Percentiles rank a stretch among this genome's conserved stretches.
These are phyloP conservation scores for Entophlyctis luteolus DNA, from an alignment of 192 early-diverging fungal genomes.

Conservation along the genomic window DNA sequence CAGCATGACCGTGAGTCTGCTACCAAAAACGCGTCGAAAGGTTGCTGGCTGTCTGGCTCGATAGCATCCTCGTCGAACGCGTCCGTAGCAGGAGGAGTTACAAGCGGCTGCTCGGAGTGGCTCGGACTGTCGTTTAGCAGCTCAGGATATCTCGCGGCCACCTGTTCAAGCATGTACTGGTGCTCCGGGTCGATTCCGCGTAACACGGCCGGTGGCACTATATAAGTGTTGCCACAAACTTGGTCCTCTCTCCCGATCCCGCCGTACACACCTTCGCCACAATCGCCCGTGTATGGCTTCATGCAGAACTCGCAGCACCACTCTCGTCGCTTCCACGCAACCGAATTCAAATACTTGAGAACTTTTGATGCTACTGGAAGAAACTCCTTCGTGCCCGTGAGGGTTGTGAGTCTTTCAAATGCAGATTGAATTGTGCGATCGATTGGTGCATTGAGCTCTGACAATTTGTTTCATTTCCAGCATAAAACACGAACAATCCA, in stretches of 20 bases:
- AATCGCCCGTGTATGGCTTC: background rate
- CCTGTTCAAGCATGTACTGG: background rate
- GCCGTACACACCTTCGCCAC: constrained; percentile 8
- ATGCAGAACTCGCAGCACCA: constrained; percentile 15
- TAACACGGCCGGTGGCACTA: constrained; percentile 11
- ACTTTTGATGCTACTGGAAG: constrained; percentile 19
- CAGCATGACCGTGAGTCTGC: background rate
- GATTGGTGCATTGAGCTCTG: constrained; percentile 4
- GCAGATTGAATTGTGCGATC: constrained; percentile 5
- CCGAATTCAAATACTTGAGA: constrained; percentile 1
- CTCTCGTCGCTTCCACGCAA: constrained; percentile 8
- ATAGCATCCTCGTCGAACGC: too few species aligned
- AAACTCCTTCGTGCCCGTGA: constrained; percentile 6
- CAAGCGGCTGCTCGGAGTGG: background rate
- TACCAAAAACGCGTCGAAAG: too few species aligned
- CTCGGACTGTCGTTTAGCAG: background rate
- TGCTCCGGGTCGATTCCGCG: constrained; percentile 8
- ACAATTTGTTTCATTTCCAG: too few species aligned
- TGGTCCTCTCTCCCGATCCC: background rate
- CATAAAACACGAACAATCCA: too few species aligned
- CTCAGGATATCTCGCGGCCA: background rate
- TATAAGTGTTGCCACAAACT: constrained; percentile 15
- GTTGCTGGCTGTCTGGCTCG: too few species aligned
- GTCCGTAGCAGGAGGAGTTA: too few species aligned
- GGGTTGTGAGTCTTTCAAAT: constrained; percentile 8